These are phyloP conservation scores for Grosmannia serpens DNA, from an alignment of 2,329 filamentous ascomycete genomes.

Conservation along the genomic window DNA sequence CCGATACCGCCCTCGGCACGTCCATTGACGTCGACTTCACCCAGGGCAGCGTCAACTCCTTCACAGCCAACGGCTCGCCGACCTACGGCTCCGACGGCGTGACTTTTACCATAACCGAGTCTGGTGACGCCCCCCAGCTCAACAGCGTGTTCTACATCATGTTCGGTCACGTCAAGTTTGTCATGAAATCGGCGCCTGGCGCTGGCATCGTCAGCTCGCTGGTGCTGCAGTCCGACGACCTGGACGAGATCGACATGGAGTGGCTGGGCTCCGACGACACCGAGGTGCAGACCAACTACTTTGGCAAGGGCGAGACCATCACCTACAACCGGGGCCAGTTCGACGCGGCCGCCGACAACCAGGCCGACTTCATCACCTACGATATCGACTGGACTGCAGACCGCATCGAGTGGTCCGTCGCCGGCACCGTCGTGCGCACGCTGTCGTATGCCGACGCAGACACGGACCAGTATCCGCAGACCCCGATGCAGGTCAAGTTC, in stretches of 20 bases:
- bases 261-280: constrained; percentile 71
- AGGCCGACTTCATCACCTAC: constrained; percentile 72
- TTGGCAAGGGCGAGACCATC: constrained; percentile 79
- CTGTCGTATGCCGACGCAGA: constrained; percentile 55
- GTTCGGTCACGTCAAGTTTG: constrained; percentile 86
- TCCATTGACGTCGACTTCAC: constrained; percentile 79
- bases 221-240: constrained; percentile 78
- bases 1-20: constrained; percentile 71
- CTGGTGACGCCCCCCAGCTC: constrained; percentile 78
- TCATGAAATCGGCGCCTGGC: constrained; percentile 76
- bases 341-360: constrained; percentile 58
- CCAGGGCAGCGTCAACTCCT: constrained; percentile 65
- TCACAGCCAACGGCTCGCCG: constrained; percentile 55
- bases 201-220: constrained; percentile 87
- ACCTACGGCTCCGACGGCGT: constrained; percentile 69
- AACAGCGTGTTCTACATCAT: constrained; percentile 95
- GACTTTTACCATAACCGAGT: constrained; percentile 64
- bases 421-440: constrained; percentile 64
- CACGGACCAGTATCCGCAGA: constrained; percentile 78
- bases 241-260: constrained; percentile 97
- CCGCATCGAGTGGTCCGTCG: constrained; percentile 79
- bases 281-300: constrained; percentile 94
- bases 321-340: constrained; percentile 82
- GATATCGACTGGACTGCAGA: constrained; percentile 81
- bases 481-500: constrained; percentile 88